Base-by-base conservation (phyloP, 108 stramenopile species). In the Schizochytrium sp. region DNA sequence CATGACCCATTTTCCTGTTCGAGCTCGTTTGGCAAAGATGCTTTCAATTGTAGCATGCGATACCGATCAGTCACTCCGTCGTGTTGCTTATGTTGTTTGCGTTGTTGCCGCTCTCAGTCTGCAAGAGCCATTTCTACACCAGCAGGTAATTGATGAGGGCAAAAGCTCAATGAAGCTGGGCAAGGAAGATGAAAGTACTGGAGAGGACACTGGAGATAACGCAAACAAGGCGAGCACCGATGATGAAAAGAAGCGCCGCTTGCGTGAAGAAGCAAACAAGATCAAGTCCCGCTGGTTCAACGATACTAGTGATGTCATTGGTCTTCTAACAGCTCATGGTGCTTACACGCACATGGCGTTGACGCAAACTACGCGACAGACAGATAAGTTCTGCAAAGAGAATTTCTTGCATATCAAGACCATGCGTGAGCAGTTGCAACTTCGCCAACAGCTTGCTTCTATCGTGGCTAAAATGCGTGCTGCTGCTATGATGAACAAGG, bases 171-270 rank as follows among this genome's bases (percentile, higher is more conserved):
- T 7, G 12, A 61, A 45, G 42, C 45, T 19, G 60, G 55, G 12
- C 7, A 38, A 58, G 28, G 4, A 0, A 13, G 57, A 87, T 13
- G 61, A 46, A 17, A 38, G 50, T 40, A 13, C 56, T 0, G 57
- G 91, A 38, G 91, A 92, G 2, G 89, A 91, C 13, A 91, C 91
- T 53, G 93, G 90, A 4, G 91, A 93, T 15, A 91, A 87, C 60
- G 73, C 73, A 55, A 40, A 61, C n/a, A n/a, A 72, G 57, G 10
- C 40, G 7, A 45, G 40, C 15, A 61, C 58, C 41, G 88, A 88
- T 59, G 41, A 61, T n/a, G 60, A 60, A 45, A 13, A 44, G 17
- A 60, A 61, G 12, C 88, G 60, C 0, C 8, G 61, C 60, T 17
- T 57, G 4, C 40, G 41, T 40, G 59, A 88, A 40, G 45, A 61